Percentiles rank a stretch among this genome's conserved stretches.
These are phyloP conservation scores for Penstemon davidsonii DNA, from an alignment of 257 asterid genomes.

Conservation along the genomic window DNA sequence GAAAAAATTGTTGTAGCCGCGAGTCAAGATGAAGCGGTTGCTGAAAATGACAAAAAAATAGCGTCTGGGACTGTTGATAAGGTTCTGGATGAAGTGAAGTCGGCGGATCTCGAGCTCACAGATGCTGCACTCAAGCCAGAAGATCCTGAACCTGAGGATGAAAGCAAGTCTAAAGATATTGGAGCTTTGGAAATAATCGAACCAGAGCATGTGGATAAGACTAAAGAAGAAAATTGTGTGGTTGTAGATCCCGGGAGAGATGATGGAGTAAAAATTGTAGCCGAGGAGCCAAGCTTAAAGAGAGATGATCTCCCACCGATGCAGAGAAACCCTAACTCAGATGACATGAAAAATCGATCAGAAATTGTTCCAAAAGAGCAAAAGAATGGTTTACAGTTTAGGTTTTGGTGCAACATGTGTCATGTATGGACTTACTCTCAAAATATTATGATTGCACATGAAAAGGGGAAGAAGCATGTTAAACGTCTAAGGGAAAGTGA, in stretches of 20 bases:
- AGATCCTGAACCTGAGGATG: background rate
- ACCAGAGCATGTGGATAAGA: background rate
- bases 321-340: background rate
- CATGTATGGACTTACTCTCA: conserved; percentile 28
- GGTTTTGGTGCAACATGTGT: conserved; percentile 45
- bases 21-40: conserved; percentile 8
- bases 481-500: conserved; percentile 19
- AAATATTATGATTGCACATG: conserved; percentile 31
- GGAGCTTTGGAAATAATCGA: background rate
- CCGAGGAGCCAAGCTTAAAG: background rate
- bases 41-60: conserved; percentile 10
- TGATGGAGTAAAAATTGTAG: background rate
- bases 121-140: background rate
- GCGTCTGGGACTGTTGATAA: background rate
- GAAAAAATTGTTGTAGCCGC: background rate
- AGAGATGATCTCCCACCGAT: background rate
- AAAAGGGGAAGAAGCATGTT: conserved; percentile 47
- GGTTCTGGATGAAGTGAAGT: background rate
- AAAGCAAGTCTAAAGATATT: background rate
- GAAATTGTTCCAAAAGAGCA: conserved; percentile 16
- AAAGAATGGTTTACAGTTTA: background rate
- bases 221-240: too few relatives aligned
- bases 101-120: too few relatives aligned
- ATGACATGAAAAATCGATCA: conserved; percentile 15
- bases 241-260: background rate